A percentile compares a stretch with the other conserved stretches of the same genome.
Evolutionary conservation across 345 rosid genomes (phyloP).

Genomic region (Brassica rapa): DNA sequence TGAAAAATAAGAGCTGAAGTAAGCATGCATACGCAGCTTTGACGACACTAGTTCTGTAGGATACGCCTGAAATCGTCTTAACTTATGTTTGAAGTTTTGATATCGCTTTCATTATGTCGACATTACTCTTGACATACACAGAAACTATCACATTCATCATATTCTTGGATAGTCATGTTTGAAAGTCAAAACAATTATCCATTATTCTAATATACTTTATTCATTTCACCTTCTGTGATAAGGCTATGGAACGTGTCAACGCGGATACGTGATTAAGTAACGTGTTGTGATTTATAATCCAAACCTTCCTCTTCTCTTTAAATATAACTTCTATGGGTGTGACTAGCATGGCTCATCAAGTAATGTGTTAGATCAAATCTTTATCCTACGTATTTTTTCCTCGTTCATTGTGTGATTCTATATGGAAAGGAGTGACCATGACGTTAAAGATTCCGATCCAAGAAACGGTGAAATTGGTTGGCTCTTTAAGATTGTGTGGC

Average conservation of each 20-base stretch:
- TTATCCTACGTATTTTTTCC: background rate
- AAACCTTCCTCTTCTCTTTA: background rate
- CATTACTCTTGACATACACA: conserved; percentile 1
- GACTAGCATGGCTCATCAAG: conserved; percentile 1
- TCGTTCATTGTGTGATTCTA: background rate
- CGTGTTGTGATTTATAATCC: background rate
- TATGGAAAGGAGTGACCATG: conserved; percentile 24
- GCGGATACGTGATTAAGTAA: background rate
- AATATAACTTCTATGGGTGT: background rate
- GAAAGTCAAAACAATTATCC: background rate
- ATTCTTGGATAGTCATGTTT: background rate
- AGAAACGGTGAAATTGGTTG: conserved; percentile 18
- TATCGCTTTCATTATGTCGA: background rate
- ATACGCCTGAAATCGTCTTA: background rate
- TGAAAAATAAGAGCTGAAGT: background rate
- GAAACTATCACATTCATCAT: background rate
- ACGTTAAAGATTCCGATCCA: conserved; percentile 33
- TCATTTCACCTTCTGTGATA: background rate
- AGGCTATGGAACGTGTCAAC: background rate
- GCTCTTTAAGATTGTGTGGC: conserved; percentile 19
- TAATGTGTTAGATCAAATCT: background rate
- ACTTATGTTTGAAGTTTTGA: background rate
- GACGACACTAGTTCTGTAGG: background rate
- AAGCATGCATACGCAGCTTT: background rate
- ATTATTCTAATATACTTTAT: background rate